A percentile compares a stretch with the other conserved stretches of the same genome.
Evolutionary conservation across 768 basidiomycete species (phyloP).

Genomic region (Daedalea quercina): DNA sequence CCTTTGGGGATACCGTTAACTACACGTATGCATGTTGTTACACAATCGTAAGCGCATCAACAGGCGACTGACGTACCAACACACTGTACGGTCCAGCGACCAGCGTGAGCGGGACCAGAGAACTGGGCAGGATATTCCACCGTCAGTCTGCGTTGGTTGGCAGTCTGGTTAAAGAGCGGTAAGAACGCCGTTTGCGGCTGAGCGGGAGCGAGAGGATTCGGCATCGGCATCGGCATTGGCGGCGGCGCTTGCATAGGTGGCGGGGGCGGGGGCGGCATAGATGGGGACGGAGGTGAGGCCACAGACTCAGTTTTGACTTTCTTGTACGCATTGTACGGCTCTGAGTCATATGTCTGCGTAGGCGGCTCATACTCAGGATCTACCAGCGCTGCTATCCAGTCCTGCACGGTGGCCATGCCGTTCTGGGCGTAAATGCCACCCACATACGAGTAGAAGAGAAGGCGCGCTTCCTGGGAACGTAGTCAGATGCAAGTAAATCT

Average conservation of each 20-base stretch:
- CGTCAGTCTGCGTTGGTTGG: constrained; percentile 53
- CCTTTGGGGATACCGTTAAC: constrained; percentile 71
- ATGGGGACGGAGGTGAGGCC: constrained; percentile 5
- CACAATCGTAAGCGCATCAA: not conserved
- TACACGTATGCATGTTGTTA: too few relatives aligned
- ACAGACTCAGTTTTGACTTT: constrained; percentile 14
- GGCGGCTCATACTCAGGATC: constrained; percentile 28
- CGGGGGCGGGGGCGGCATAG: constrained; percentile 21
- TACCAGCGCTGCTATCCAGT: constrained; percentile 55
- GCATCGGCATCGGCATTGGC: constrained; percentile 18
- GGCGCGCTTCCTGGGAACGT: constrained; percentile 41
- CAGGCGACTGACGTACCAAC: constrained; percentile 43
- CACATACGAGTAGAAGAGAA: constrained; percentile 54
- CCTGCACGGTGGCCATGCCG: constrained; percentile 41
- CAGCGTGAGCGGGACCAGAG: constrained; percentile 61
- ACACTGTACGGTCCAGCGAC: constrained; percentile 61
- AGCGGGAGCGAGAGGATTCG: constrained; percentile 59
- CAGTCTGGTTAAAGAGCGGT: constrained; percentile 70
- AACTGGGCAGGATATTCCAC: constrained; percentile 58
- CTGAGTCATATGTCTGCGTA: constrained; percentile 2
- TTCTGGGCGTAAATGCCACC: constrained; percentile 60
- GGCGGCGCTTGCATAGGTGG: constrained; percentile 33
- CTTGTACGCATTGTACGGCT: constrained; percentile 9
- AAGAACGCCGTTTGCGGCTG: constrained; percentile 58
- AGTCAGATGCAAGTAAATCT: not conserved